Percentiles rank a stretch among this genome's conserved stretches.
phyloP scores from a whole-genome alignment of 176 grass and related monocot species.

The Triticum urartu region DNA sequence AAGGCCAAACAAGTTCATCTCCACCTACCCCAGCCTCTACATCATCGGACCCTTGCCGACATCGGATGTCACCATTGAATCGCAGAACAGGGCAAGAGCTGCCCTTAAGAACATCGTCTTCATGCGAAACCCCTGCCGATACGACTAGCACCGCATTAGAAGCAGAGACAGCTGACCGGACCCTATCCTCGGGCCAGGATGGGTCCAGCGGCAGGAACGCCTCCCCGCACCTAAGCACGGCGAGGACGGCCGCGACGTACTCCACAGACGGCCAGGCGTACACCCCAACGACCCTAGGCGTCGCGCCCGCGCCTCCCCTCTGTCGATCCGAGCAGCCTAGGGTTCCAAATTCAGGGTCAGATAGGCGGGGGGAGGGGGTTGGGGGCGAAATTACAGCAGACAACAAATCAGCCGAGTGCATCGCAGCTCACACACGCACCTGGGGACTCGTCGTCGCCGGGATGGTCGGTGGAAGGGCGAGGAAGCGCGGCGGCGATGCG shows the following conservation, averaged over 20 bases:
- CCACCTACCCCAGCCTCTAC: not conserved
- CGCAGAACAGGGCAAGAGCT: conserved; percentile 34
- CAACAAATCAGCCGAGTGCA: not conserved
- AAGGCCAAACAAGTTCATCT: conserved; percentile 54
- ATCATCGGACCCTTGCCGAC: not conserved
- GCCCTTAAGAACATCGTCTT: conserved; percentile 8
- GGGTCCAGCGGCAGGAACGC: conserved; percentile 88
- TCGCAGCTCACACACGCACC: conserved; percentile 2
- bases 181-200: conserved; percentile 67
- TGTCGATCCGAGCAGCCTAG: conserved; percentile 16
- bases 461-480: not conserved
- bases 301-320: not conserved
- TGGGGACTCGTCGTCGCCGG: not conserved
- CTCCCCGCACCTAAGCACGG: conserved; percentile 63
- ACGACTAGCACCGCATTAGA: conserved; percentile 51
- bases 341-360: not conserved
- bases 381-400: not conserved
- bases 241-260: conserved; percentile 58
- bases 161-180: conserved; percentile 44
- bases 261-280: conserved; percentile 61
- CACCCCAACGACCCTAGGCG: conserved; percentile 53
- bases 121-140: not conserved
- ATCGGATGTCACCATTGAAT: conserved; percentile 10
- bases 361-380: not conserved
- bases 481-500: conserved; percentile 44